Evolutionary conservation across 352 stramenopile species (phyloP).

Genomic region (Pilasporangium apinafurcum): DNA sequence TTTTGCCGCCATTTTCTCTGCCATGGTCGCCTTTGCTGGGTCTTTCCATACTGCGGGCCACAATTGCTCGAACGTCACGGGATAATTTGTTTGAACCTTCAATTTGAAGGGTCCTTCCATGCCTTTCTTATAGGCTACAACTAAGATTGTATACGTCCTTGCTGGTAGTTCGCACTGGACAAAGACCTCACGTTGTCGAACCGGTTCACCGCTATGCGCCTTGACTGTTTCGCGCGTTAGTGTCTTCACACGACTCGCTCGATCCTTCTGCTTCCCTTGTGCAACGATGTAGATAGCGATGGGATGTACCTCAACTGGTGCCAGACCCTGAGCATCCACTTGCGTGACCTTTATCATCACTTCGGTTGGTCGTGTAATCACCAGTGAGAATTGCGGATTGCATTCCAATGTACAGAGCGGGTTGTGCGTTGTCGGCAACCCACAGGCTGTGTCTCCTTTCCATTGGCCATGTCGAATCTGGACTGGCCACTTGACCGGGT

Average conservation of each 20-base stretch:
- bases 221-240: conserved; percentile 71
- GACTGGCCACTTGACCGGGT: conserved; percentile 76
- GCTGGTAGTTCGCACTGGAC: conserved; percentile 71
- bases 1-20: conserved; percentile 55
- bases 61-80: conserved; percentile 61
- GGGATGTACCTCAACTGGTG: conserved; percentile 55
- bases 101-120: conserved; percentile 90
- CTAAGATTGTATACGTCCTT: conserved; percentile 84
- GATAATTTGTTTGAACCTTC: conserved; percentile 83
- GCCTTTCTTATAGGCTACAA: conserved; percentile 80
- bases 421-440: conserved; percentile 85
- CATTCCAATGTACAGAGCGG: conserved; percentile 64
- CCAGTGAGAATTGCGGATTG: conserved; percentile 87
- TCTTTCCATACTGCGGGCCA: conserved; percentile 82
- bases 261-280: conserved; percentile 35
- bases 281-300: conserved; percentile 72
- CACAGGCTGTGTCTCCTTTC: conserved; percentile 62
- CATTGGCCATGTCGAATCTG: conserved; percentile 44
- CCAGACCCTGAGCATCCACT: conserved; percentile 54
- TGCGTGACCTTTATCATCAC: conserved; percentile 84
- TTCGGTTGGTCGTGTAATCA: conserved; percentile 73
- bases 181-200: conserved; percentile 61
- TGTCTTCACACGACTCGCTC: conserved; percentile 47
- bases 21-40: conserved; percentile 22
- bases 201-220: conserved; percentile 70